Evolutionary conservation across 306 rosid genomes (phyloP).

Genomic region (Corylus heterophylla): DNA sequence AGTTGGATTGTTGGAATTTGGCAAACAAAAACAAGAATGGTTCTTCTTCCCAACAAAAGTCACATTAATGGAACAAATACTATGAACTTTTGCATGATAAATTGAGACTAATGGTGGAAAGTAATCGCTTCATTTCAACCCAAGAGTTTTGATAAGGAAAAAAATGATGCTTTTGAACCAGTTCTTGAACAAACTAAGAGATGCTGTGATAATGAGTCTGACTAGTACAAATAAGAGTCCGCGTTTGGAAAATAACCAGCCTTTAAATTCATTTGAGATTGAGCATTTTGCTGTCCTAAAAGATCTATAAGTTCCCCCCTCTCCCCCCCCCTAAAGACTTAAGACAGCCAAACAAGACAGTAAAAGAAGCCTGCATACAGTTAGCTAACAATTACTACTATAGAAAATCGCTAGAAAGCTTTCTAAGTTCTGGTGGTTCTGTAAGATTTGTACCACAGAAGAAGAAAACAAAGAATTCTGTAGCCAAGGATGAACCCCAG

Average conservation of each 20-base stretch:
- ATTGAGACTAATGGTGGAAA: not conserved
- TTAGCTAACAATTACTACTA: too few relatives aligned
- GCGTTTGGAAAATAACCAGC: too few relatives aligned
- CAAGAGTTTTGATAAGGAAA: not conserved
- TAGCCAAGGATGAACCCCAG: conserved; percentile 39
- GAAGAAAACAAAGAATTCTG: conserved; percentile 35
- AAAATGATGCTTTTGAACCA: too few relatives aligned
- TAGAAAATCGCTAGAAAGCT: not conserved
- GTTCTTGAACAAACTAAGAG: not conserved
- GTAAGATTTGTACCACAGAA: conserved; percentile 39
- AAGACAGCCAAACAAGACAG: not conserved
- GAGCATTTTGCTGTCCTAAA: not conserved
- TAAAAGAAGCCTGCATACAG: not conserved
- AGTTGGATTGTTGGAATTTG: too few relatives aligned
- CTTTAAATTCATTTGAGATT: too few relatives aligned
- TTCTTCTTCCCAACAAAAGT: not conserved
- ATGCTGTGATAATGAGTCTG: not conserved
- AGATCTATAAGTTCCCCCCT: not conserved
- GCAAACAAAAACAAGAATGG: too few relatives aligned
- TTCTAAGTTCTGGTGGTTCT: conserved; percentile 27
- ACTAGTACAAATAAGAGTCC: too few relatives aligned
- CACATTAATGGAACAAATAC: not conserved
- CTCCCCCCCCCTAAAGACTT: not conserved
- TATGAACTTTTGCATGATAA: not conserved
- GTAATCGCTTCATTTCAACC: too few relatives aligned